These are phyloP conservation scores for Termitomyces sp. DNA, from an alignment of 1,284 basidiomycete genomes.

Conservation along the genomic window DNA sequence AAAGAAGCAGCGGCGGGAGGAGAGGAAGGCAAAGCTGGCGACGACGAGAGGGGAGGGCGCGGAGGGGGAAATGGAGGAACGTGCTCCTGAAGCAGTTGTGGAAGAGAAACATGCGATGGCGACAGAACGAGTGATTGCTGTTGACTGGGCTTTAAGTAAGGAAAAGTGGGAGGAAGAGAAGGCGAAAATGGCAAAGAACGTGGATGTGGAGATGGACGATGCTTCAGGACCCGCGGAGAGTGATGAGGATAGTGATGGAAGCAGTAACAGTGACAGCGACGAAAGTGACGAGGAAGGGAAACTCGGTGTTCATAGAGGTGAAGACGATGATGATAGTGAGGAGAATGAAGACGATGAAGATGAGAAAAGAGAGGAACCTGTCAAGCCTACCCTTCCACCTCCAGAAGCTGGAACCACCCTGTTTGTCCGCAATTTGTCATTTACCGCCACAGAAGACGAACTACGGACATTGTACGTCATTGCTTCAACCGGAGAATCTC, in stretches of 20 bases:
- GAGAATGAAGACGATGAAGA: conserved; percentile 37
- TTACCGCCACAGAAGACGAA: conserved; percentile 89
- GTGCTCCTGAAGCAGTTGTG: conserved; percentile 28
- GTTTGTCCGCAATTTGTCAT: conserved; percentile 94
- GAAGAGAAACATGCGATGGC: conserved; percentile 37
- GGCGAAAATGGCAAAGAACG: conserved; percentile 40
- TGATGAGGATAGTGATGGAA: conserved; percentile 22
- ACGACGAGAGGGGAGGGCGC: conserved; percentile 30
- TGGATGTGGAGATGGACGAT: conserved; percentile 17
- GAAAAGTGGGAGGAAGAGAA: conserved; percentile 86
- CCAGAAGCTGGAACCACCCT: conserved; percentile 87
- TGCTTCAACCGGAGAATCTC: background rate
- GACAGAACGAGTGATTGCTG: conserved; percentile 74
- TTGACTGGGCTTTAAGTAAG: conserved; percentile 96
- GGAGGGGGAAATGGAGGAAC: conserved; percentile 32
- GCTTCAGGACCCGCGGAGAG: conserved; percentile 33
- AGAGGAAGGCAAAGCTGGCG: conserved; percentile 45
- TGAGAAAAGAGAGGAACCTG: conserved; percentile 47
- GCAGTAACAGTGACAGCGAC: conserved; percentile 22
- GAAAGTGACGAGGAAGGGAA: conserved; percentile 23
- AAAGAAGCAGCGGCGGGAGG: conserved; percentile 59
- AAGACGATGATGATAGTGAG: conserved; percentile 25
- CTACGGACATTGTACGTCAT: conserved; percentile 67
- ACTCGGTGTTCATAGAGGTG: conserved; percentile 23
- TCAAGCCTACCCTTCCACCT: conserved; percentile 70